A percentile compares a stretch with the other conserved stretches of the same genome.
phyloP scores from a whole-genome alignment of 352 stramenopile genomes.

The Albugo candida region DNA sequence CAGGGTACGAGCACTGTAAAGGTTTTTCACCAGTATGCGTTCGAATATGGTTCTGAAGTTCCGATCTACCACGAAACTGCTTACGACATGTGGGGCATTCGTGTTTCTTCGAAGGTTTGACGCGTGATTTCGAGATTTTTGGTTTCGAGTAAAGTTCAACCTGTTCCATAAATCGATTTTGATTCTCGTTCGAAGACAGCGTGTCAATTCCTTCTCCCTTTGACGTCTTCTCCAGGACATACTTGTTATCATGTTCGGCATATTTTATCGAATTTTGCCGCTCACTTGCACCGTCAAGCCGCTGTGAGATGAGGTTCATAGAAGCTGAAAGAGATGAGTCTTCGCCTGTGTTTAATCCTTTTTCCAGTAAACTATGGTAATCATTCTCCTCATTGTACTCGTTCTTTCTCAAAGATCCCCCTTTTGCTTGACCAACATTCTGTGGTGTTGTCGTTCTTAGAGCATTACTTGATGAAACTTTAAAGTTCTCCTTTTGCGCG shows the following conservation, averaged over 20 bases:
- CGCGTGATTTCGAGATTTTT: constrained; percentile 69
- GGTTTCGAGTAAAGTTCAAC: constrained; percentile 79
- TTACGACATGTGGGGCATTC: constrained; percentile 71
- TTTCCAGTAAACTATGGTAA: neutral
- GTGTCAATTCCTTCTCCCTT: constrained; percentile 16
- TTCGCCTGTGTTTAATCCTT: neutral
- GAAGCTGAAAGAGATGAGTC: too few relatives aligned
- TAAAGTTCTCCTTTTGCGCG: neutral
- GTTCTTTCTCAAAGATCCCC: too few relatives aligned
- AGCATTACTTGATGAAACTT: constrained; percentile 7
- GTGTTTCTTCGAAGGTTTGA: constrained; percentile 76
- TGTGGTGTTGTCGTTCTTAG: neutral
- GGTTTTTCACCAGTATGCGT: constrained; percentile 83
- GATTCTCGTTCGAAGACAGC: constrained; percentile 52
- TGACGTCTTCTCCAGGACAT: too few relatives aligned
- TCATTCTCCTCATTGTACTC: too few relatives aligned
- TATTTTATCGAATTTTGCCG: constrained; percentile 18
- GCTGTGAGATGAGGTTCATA: neutral
- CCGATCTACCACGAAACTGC: constrained; percentile 63
- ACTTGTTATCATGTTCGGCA: constrained; percentile 36
- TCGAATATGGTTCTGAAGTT: constrained; percentile 76
- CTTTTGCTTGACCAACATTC: neutral
- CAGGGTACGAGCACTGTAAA: constrained; percentile 68
- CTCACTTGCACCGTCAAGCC: neutral
- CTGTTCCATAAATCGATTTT: constrained; percentile 74